Base-by-base conservation (phyloP, 2,329 filamentous ascomycete species). In the Ilyonectria robusta region DNA sequence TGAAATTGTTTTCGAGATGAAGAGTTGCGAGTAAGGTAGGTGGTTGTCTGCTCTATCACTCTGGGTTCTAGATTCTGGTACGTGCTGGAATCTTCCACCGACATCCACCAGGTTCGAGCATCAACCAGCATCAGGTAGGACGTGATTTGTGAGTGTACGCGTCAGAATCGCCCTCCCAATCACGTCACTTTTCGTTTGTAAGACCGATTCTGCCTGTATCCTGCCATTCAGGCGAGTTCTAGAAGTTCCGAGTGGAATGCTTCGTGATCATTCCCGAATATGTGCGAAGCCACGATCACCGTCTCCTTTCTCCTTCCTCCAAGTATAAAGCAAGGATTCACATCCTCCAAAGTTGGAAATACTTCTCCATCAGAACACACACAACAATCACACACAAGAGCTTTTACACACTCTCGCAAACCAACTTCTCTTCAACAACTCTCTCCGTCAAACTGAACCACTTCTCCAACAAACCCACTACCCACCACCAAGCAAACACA, bases 401-500 rank as follows among this genome's bases (percentile, higher is more conserved):
- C 31, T 60, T 66, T 59, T 66, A 75, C 76, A 69, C 72, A 75
- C 66, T 67, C 71, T 70, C 67, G 67, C 70, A 71, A 59, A 75
- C 55, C 62, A 70, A 65, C 66, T 57, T 67, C 76, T 69, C 66
- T 70, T 62, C 62, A 63, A 70, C 69, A 59, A 72, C 63, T 77
- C 46, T 68, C 75, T 66, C 72, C 67, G 10, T 6, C 69, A 74
- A 66, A 70, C 67, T 77, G 71, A 78, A 76, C 51, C 71, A 72
- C 62, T 53, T 62, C 56, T 69, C 65, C 64, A 44, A 64, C 59
- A 74, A 76, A 58, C 68, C 68, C 63, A 74, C 59, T 44, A 47
- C 47, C 50, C 68, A 62, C 54, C 70, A 66, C 58, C 66, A 74
- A 73, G 48, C 69, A 58, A 66, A 55, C 82, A 89, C 79, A 79